A percentile compares a stretch with the other conserved stretches of the same genome.
Conservation (phyloP, 768 basidiomycete genomes). For the Amanita brunnescens region DNA sequence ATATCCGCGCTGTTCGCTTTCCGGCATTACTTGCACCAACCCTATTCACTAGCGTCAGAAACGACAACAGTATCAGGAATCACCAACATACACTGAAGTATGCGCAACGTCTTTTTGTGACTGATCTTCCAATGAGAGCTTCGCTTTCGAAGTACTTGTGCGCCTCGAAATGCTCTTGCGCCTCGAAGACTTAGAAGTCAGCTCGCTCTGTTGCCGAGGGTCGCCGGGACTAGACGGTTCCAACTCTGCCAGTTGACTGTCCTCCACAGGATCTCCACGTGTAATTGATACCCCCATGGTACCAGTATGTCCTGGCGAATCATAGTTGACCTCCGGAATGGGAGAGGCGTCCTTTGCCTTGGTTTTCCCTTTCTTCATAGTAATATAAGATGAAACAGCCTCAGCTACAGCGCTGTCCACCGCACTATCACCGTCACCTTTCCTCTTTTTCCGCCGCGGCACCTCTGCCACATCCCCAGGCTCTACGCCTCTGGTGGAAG, state of each 20-base stretch:
- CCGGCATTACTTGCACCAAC: neutral
- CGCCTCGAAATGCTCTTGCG: neutral
- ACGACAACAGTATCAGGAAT: neutral
- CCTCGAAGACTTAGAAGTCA: neutral
- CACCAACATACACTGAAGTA: neutral
- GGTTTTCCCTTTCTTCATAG: conserved; percentile 12
- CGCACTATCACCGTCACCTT: neutral
- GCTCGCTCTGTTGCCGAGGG: neutral
- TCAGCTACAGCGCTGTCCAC: neutral
- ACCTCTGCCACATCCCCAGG: conserved; percentile 6
- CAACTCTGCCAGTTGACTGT: neutral
- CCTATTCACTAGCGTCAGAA: neutral
- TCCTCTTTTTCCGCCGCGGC: conserved; percentile 13
- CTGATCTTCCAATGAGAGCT: neutral
- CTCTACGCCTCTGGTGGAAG: neutral
- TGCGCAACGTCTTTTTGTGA: too few species aligned
- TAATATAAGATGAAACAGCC: neutral
- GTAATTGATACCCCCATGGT: neutral
- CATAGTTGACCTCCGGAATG: neutral
- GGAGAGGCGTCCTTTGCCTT: neutral
- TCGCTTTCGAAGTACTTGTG: neutral
- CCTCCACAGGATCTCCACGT: neutral
- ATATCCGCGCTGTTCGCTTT: neutral
- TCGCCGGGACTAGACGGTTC: neutral
- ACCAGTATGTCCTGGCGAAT: neutral